Base-by-base conservation (phyloP, 2,329 filamentous ascomycete genomes). In the Triangularia setosa region DNA sequence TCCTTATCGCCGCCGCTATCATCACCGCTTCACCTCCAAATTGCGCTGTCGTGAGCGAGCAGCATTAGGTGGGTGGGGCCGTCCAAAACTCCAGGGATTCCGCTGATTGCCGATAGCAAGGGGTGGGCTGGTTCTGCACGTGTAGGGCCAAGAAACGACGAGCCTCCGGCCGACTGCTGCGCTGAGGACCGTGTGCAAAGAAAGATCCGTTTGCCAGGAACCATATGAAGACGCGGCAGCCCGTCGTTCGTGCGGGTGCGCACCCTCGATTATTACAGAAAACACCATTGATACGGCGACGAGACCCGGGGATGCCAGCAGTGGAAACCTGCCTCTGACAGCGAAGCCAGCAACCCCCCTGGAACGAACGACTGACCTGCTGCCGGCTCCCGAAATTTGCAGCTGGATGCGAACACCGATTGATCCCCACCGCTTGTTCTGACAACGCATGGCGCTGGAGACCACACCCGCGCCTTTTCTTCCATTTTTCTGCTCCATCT, bases 81-180 rank as follows among this genome's bases (percentile, higher is more conserved):
- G 16, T 60, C 33, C 30, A 59, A 61, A 63, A 55, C 23, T 28
- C 40, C 66, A 64, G 65, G 68, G 66, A 63, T 62, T 52, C 52
- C 64, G 58, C 63, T 63, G 65, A 68, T 67, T 69, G 69, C 68
- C 66, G 63, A 55, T 56, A 53, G 62, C 58, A 65, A 66, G 67
- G 61, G 61, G n/a, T 18, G 56, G 60, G 65, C 57, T 18, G 60
- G 18, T 53, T 60, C 63, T 60, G 62, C 67, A 62, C 62, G 63
- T 65, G 62, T 58, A 55, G 44, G 64, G 61, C 59, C 56, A 53
- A 52, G 48, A 58, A 48, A 48, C 40, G 18, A 48, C 40, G 40
- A 48, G 40, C 40, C 40, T 48, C 40, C 40, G 40, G 21, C n/a
- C 40, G 40, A 48, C 40, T 48, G 40, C 40, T 48, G 40, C 40